These are phyloP conservation scores for Coffea eugenioides DNA, from an alignment of 257 asterid species.

Conservation along the genomic window DNA sequence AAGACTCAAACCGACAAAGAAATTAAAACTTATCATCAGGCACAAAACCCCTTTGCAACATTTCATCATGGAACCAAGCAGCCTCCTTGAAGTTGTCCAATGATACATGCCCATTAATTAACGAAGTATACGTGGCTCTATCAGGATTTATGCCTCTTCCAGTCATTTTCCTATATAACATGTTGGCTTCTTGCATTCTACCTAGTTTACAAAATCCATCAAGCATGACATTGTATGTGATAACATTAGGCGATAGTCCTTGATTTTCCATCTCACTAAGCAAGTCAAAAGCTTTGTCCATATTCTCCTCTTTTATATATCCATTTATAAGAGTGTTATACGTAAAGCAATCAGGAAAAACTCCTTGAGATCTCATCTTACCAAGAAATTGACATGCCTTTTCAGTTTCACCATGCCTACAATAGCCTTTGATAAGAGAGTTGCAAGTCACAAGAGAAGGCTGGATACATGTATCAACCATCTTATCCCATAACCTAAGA, in stretches of 20 bases:
- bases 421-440: conserved; percentile 64
- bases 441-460: conserved; percentile 65
- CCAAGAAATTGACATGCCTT: conserved; percentile 54
- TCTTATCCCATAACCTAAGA: conserved; percentile 58
- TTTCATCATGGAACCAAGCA: conserved; percentile 61
- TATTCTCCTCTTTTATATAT: conserved; percentile 57
- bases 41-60: conserved; percentile 65
- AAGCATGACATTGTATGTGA: conserved; percentile 58
- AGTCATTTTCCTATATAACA: conserved; percentile 45
- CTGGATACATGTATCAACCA: conserved; percentile 48
- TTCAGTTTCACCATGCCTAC: conserved; percentile 47
- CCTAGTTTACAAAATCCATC: conserved; percentile 58
- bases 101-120: conserved; percentile 62
- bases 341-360: conserved; percentile 50
- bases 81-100: conserved; percentile 67
- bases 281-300: conserved; percentile 46
- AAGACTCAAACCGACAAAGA: conserved; percentile 6
- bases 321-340: conserved; percentile 74
- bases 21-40: conserved; percentile 74
- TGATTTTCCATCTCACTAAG: conserved; percentile 54
- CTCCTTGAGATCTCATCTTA: conserved; percentile 47
- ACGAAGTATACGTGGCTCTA: conserved; percentile 46
- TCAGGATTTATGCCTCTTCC: conserved; percentile 51
- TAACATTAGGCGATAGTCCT: conserved; percentile 45
- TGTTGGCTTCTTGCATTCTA: conserved; percentile 61